Evolutionary conservation across 352 stramenopile genomes (phyloP).

Genomic region (Albugo candida): DNA sequence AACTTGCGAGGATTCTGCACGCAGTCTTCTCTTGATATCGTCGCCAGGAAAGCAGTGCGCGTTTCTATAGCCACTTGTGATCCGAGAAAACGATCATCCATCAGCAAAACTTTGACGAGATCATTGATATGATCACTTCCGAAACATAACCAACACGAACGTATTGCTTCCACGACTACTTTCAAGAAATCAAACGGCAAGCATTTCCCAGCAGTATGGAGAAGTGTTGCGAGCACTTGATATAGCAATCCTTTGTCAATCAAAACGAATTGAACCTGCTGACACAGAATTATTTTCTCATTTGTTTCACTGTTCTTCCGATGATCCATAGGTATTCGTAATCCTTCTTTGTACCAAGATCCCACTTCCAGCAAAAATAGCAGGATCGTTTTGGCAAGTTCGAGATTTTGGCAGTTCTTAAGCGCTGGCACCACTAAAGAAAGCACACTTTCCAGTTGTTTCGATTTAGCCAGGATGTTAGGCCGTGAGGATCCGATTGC

Average conservation of each 20-base stretch:
- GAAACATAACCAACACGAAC: slow-evolving; percentile 57
- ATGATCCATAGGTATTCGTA: slow-evolving; percentile 29
- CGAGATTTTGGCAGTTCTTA: slow-evolving; percentile 31
- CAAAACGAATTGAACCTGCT: slow-evolving; percentile 50
- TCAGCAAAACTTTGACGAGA: slow-evolving; percentile 28
- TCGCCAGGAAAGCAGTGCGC: slow-evolving; percentile 31
- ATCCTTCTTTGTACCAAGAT: slow-evolving; percentile 47
- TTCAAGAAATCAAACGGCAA: slow-evolving; percentile 28
- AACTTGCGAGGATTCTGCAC: slow-evolving; percentile 66
- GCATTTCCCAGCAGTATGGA: slow-evolving; percentile 16
- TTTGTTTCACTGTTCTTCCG: slow-evolving; percentile 24
- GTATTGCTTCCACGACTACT: slow-evolving; percentile 44
- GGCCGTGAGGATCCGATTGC: slow-evolving; percentile 30
- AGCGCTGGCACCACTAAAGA: slow-evolving; percentile 35
- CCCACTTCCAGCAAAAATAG: slow-evolving; percentile 42
- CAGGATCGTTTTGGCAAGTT: slow-evolving; percentile 31
- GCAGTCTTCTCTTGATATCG: slow-evolving; percentile 35
- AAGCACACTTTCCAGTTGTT: slow-evolving; percentile 41
- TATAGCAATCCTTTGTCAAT: slow-evolving; percentile 60
- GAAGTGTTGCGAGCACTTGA: slow-evolving; percentile 41
- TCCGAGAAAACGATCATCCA: slow-evolving; percentile 37
- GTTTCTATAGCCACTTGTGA: slow-evolving; percentile 30
- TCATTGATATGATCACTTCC: slow-evolving; percentile 38
- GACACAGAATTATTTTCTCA: slow-evolving; percentile 30
- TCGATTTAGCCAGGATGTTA: slow-evolving; percentile 40